These are phyloP conservation scores for Glutinoglossum americanum DNA, from an alignment of 495 filamentous ascomycete species.

Conservation along the genomic window DNA sequence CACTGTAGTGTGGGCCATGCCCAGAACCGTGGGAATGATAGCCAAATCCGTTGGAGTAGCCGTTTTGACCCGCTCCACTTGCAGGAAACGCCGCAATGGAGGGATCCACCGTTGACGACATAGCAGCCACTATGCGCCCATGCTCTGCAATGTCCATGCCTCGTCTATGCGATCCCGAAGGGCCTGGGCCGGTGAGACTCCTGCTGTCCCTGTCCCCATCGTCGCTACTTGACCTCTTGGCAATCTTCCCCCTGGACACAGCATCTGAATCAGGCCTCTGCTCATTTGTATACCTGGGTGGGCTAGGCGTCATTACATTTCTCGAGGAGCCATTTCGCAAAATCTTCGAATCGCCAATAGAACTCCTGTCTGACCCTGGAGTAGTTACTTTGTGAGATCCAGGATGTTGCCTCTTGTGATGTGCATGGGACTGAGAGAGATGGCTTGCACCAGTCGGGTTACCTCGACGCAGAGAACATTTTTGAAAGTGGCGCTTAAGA, in stretches of 20 bases:
- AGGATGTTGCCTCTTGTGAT: slow-evolving; percentile 55
- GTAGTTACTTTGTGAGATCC: slow-evolving; percentile 22
- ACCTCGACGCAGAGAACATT: slow-evolving; percentile 84
- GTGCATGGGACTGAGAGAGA: slow-evolving; percentile 73
- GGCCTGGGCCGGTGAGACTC: neutral
- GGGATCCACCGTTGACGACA: slow-evolving; percentile 11
- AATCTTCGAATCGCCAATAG: neutral
- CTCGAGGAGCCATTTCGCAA: neutral
- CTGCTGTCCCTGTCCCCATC: neutral
- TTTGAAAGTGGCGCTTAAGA: slow-evolving; percentile 94
- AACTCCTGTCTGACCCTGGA: slow-evolving; percentile 19
- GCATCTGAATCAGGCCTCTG: neutral
- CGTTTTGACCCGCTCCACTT: slow-evolving; percentile 12
- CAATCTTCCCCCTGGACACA: neutral
- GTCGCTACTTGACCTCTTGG: neutral
- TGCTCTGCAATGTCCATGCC: neutral
- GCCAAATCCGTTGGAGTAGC: neutral
- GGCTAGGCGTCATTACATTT: neutral
- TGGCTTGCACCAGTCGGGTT: slow-evolving; percentile 86
- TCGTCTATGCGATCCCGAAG: neutral
- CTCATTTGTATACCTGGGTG: slow-evolving; percentile 1
- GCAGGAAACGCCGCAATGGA: slow-evolving; percentile 25
- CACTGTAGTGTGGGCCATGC: neutral
- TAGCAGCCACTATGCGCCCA: slow-evolving; percentile 14
- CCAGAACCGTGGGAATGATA: neutral